A percentile compares a stretch with the other conserved stretches of the same genome.
phyloP scores from a whole-genome alignment of 2,329 filamentous ascomycete genomes.

The Salinomyces thailandicus region DNA sequence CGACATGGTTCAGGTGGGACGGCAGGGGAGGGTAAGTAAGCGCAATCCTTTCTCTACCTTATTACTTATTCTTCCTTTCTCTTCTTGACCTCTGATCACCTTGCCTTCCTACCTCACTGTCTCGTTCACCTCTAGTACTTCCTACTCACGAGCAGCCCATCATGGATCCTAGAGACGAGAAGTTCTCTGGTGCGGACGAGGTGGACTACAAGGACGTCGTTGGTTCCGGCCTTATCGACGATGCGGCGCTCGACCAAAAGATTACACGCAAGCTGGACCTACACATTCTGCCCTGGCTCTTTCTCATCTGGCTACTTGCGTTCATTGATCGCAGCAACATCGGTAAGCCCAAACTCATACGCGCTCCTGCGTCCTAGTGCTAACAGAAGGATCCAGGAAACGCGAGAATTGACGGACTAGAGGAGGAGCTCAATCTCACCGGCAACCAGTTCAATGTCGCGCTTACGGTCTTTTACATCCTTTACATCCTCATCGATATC shows the following conservation, averaged over 20 bases:
- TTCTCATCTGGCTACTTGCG: conserved; percentile 37
- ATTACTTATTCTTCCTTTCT: neutral
- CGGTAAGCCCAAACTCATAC: too few species aligned
- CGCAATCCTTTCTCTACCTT: neutral
- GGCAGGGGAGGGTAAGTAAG: neutral
- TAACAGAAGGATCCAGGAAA: conserved; percentile 20
- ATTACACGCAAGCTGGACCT: conserved; percentile 34
- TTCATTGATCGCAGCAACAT: conserved; percentile 36
- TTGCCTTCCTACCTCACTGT: too few species aligned
- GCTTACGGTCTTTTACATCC: conserved; percentile 36
- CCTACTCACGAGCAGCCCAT: too few species aligned
- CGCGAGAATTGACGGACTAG: conserved; percentile 33
- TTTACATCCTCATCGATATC: conserved; percentile 34
- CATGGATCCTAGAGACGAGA: conserved; percentile 2
- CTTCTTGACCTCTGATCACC: neutral
- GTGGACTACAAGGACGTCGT: conserved; percentile 4
- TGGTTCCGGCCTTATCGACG: neutral
- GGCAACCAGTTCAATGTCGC: conserved; percentile 35
- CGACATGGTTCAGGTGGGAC: neutral
- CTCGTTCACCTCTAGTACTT: too few species aligned
- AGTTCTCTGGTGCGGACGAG: conserved; percentile 3
- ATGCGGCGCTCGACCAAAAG: conserved; percentile 7
- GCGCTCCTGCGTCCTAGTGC: neutral
- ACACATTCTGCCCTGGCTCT: conserved; percentile 37
- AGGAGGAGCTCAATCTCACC: conserved; percentile 29